Evolutionary conservation across 306 rosid genomes (phyloP), one percentile per base, ranked within the genome.

Genomic region (Pyrus betulifolia): DNA sequence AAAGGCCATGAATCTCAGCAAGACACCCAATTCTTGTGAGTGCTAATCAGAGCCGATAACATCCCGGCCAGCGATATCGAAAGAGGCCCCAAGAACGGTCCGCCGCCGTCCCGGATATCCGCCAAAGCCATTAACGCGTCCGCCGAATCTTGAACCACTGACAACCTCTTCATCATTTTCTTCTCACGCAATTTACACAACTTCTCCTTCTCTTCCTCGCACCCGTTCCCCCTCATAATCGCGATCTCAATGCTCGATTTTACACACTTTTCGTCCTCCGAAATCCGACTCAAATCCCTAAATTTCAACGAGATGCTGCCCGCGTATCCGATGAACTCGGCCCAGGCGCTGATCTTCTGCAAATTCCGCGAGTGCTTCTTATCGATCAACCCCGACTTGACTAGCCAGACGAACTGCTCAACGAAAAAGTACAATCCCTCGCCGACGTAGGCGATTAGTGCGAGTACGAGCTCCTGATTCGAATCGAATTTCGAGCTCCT

Each of bases 21-120:
- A 68, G 93, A 88, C 2, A 86, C 78, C 98, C 98, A 94, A 78
- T 87, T 91, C 91, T 94, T 94, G 60, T 90, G 95, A 82, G 93
- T 90, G 68, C 98, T 89, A 73, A 94, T 90, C 62, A 91, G 79
- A 0, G 98, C 97, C 23, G 97, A 94, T 9, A 90, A 22, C 28
- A 94, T 85, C 62, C 98, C 98, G 0, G 97, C 93, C 18, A 84
- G 83, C 12, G 93, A 86, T 38, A 90, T n/a, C 9, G 88, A 44
- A 67, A 83, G 51, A 4, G 98, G 91, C 57, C 85, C 88, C 5
- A 94, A 82, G 71, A 87, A 75, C 6, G 78, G 73, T 11, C 85
- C 95, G 1, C 85, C 85, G 1, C 97, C 96, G 70, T 94, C 88
- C 21, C 90, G 58, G 33, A 94, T 82, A 79, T 91, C 98, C 22